Percentiles rank a stretch among this genome's conserved stretches.
These are phyloP conservation scores for Escovopsis sp. DNA, from an alignment of 2,329 filamentous ascomycete species.

Conservation along the genomic window DNA sequence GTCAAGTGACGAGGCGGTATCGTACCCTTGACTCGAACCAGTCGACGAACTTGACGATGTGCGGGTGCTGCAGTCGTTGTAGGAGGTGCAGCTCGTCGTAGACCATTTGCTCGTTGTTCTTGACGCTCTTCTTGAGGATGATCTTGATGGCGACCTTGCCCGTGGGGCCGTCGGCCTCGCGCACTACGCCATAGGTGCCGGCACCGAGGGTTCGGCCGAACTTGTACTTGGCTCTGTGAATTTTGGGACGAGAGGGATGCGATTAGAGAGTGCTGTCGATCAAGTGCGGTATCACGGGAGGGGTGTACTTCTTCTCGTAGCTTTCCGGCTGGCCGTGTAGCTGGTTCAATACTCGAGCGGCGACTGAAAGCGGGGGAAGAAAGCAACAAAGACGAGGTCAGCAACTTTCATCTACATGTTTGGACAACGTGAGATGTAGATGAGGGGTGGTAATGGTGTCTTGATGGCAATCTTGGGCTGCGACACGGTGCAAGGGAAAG, in stretches of 20 bases:
- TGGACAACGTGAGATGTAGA: too few relatives aligned
- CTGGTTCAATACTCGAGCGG: slow-evolving; percentile 86
- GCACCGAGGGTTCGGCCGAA: slow-evolving; percentile 91
- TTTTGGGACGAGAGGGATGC: background rate
- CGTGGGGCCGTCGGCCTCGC: slow-evolving; percentile 72
- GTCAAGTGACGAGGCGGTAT: slow-evolving; percentile 1
- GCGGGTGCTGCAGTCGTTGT: slow-evolving; percentile 76
- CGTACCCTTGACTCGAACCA: slow-evolving; percentile 96
- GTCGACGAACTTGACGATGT: slow-evolving; percentile 94
- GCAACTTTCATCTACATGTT: too few relatives aligned
- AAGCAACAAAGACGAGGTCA: background rate
- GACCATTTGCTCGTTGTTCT: slow-evolving; percentile 96
- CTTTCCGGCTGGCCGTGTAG: slow-evolving; percentile 92
- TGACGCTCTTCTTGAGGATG: slow-evolving; percentile 98
- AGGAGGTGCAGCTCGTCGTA: slow-evolving; percentile 94
- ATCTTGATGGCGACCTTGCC: slow-evolving; percentile 95
- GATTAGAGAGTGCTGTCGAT: slow-evolving; percentile 3
- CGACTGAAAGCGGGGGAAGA: slow-evolving; percentile 36
- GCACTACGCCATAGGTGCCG: slow-evolving; percentile 94
- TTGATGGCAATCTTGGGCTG: too few relatives aligned
- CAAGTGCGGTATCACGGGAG: background rate
- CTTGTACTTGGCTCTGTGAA: slow-evolving; percentile 60
- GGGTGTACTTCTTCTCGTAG: slow-evolving; percentile 84
- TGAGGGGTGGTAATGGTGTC: too few relatives aligned
- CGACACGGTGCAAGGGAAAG: too few relatives aligned